These are phyloP conservation scores for Puccinia brachypodii DNA, from an alignment of 1,284 basidiomycete genomes.

Conservation along the genomic window DNA sequence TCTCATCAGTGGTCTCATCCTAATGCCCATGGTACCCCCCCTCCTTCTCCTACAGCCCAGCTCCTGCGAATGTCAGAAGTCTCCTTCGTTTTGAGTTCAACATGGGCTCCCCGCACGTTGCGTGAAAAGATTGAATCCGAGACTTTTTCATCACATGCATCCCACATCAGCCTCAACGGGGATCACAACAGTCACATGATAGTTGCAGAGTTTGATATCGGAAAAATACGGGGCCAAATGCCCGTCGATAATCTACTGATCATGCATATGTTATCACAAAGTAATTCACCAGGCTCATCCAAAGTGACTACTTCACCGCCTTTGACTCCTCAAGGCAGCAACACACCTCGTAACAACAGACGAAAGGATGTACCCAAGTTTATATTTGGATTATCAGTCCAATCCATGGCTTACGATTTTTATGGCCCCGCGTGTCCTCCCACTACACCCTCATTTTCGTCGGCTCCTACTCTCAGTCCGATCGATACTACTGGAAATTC, in stretches of 20 bases:
- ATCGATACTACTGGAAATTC: neutral
- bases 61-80: constrained; percentile 40
- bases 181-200: constrained; percentile 45
- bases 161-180: constrained; percentile 25
- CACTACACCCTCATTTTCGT: neutral
- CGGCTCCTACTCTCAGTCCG: neutral
- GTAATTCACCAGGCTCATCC: neutral
- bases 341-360: neutral
- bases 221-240: constrained; percentile 39
- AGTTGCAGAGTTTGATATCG: constrained; percentile 42
- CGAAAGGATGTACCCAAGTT: constrained; percentile 24
- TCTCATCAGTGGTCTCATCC: neutral
- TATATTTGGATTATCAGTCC: constrained; percentile 21
- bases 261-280: constrained; percentile 11
- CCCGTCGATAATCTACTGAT: constrained; percentile 34
- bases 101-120: constrained; percentile 27
- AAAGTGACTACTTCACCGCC: neutral
- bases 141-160: constrained; percentile 3
- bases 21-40: neutral
- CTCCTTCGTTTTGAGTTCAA: constrained; percentile 38
- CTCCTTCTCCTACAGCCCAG: neutral
- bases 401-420: constrained; percentile 39
- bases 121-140: constrained; percentile 15
- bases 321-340: neutral
- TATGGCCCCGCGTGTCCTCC: constrained; percentile 26